Percentiles rank a stretch among this genome's conserved stretches.
phyloP scores from a whole-genome alignment of 495 filamentous ascomycete genomes.

The Clohesyomyces aquaticus region DNA sequence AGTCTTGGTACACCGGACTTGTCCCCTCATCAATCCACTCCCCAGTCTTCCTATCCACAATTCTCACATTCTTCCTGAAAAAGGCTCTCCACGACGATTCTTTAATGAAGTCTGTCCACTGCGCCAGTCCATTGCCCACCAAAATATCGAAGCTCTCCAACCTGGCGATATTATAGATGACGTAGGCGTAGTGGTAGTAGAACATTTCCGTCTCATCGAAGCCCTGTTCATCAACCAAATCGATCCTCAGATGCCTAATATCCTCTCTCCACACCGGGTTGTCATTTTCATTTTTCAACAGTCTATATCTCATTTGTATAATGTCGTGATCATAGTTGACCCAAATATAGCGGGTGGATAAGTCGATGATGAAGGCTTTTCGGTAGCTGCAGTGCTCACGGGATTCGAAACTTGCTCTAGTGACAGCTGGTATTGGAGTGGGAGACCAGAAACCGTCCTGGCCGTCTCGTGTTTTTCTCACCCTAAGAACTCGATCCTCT shows the following conservation, averaged over 20 bases:
- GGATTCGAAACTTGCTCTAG: constrained; percentile 2
- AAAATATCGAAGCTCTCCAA: constrained; percentile 4
- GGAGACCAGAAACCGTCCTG: constrained; percentile 1
- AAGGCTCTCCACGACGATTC: constrained; percentile 2
- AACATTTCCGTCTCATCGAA: too few species aligned
- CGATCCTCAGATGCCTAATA: too few species aligned
- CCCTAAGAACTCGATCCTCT: constrained; percentile 9
- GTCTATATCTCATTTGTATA: constrained; percentile 3
- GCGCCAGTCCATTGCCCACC: neutral
- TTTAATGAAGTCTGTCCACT: constrained; percentile 10
- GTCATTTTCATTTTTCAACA: too few species aligned
- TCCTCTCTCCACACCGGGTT: too few species aligned
- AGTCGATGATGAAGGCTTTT: constrained; percentile 3
- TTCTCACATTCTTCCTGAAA: neutral
- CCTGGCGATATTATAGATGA: neutral
- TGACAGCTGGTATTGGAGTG: constrained; percentile 6
- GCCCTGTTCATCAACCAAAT: too few species aligned
- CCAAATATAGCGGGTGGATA: constrained; percentile 4
- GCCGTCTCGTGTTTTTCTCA: neutral
- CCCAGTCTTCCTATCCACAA: constrained; percentile 4
- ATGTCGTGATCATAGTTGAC: constrained; percentile 2
- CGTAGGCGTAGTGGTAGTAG: neutral
- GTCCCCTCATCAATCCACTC: constrained; percentile 9
- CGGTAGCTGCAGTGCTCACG: neutral
- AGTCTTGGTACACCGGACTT: constrained; percentile 1